These are phyloP conservation scores for Barnettozyma vustinii DNA, from an alignment of 805 yeast species.

Conservation along the genomic window DNA sequence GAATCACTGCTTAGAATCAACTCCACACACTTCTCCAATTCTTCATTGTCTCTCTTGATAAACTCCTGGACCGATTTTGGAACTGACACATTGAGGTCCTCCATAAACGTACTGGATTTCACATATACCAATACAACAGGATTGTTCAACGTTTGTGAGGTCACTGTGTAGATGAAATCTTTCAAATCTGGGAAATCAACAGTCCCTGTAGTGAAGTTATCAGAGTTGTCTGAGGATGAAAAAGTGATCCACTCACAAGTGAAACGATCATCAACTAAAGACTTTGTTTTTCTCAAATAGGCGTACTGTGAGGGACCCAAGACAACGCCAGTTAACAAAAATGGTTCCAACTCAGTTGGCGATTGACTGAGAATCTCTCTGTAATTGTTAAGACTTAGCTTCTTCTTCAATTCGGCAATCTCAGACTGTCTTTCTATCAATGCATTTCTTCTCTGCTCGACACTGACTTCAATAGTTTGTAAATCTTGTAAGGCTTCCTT, in stretches of 20 bases:
- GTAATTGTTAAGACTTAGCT: slow-evolving; percentile 24
- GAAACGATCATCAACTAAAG: slow-evolving; percentile 6
- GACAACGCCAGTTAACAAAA: slow-evolving; percentile 34
- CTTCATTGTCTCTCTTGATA: slow-evolving; percentile 26
- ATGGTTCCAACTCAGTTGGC: slow-evolving; percentile 29
- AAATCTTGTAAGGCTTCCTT: slow-evolving; percentile 22
- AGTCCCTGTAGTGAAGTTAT: slow-evolving; percentile 20
- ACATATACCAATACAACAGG: slow-evolving; percentile 33
- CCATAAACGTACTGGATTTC: slow-evolving; percentile 22
- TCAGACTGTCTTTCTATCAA: slow-evolving; percentile 6
- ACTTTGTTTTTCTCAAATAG: slow-evolving; percentile 19
- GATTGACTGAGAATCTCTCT: slow-evolving; percentile 21
- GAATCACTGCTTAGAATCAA: slow-evolving; percentile 15
- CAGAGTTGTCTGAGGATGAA: slow-evolving; percentile 24
- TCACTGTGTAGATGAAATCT: slow-evolving; percentile 14
- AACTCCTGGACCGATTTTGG: slow-evolving; percentile 27
- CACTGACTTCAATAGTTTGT: slow-evolving; percentile 12
- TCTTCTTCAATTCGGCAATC: slow-evolving; percentile 14
- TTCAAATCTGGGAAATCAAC: slow-evolving; percentile 25
- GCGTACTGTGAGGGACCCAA: slow-evolving; percentile 29
- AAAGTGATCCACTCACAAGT: slow-evolving; percentile 27
- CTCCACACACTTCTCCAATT: slow-evolving; percentile 18
- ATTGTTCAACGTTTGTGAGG: slow-evolving; percentile 23
- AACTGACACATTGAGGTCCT: slow-evolving; percentile 9
- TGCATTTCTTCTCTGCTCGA: slow-evolving; percentile 6